A percentile compares a stretch with the other conserved stretches of the same genome.
These are phyloP conservation scores for Quaeritorhiza haematococci DNA, from an alignment of 371 early-diverging fungal species.

Conservation along the genomic window DNA sequence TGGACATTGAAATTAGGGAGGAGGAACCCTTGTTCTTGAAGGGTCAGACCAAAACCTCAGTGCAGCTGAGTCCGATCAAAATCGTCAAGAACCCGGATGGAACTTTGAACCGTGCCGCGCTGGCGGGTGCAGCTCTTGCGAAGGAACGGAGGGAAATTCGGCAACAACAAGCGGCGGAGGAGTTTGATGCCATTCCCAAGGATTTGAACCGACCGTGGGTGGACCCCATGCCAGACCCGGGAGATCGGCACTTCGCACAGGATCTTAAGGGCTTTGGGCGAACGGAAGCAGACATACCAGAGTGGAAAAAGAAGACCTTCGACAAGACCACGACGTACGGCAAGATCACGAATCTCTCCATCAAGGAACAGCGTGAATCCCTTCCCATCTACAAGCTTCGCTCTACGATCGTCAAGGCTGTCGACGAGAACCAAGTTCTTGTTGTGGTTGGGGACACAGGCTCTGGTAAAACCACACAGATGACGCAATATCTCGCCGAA, in stretches of 20 bases:
- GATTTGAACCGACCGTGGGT: slow-evolving; percentile 87
- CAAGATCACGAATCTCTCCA: slow-evolving; percentile 77
- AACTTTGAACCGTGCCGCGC: slow-evolving; percentile 89
- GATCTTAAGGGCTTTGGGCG: slow-evolving; percentile 61
- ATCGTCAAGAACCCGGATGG: slow-evolving; percentile 97
- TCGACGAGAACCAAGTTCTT: slow-evolving; percentile 83
- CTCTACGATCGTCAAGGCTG: slow-evolving; percentile 71
- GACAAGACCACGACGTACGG: slow-evolving; percentile 88
- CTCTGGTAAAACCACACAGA: slow-evolving; percentile 98
- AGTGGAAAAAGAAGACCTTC: slow-evolving; percentile 89
- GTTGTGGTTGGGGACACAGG: slow-evolving; percentile 97
- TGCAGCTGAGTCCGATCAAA: slow-evolving; percentile 90
- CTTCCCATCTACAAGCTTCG: slow-evolving; percentile 86
- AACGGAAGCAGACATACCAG: slow-evolving; percentile 59
- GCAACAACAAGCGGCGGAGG: slow-evolving; percentile 82
- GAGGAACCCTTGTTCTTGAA: slow-evolving; percentile 92
- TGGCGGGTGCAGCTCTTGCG: slow-evolving; percentile 86
- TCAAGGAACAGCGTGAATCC: slow-evolving; percentile 88
- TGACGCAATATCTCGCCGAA: slow-evolving; percentile 97
- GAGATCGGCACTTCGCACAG: slow-evolving; percentile 83
- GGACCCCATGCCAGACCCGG: slow-evolving; percentile 90
- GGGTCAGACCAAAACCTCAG: slow-evolving; percentile 81
- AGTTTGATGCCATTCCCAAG: slow-evolving; percentile 78
- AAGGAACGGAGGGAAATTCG: slow-evolving; percentile 85
- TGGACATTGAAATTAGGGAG: slow-evolving; percentile 93